Percentiles rank a stretch among this genome's conserved stretches.
Evolutionary conservation across 192 early-diverging fungal genomes (phyloP).

Genomic region (Coemansia sp.): DNA sequence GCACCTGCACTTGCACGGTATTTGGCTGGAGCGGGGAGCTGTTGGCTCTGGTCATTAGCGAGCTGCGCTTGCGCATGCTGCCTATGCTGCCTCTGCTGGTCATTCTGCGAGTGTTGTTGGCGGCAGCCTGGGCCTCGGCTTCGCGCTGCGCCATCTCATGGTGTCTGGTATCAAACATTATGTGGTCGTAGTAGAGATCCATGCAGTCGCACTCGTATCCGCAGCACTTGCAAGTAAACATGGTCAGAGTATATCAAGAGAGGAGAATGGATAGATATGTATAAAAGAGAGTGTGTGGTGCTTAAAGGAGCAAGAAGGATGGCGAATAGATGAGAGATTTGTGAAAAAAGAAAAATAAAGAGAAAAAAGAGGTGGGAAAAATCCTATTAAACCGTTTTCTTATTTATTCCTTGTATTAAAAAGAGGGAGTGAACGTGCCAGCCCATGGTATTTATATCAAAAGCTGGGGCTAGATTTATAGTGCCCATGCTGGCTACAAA

Average conservation of each 20-base stretch:
- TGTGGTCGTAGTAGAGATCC: constrained; percentile 52
- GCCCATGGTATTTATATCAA: not conserved
- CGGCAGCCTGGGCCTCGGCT: constrained; percentile 11
- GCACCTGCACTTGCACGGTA: not conserved
- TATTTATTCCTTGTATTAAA: constrained; percentile 2
- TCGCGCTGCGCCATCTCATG: constrained; percentile 34
- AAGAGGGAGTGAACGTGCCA: not conserved
- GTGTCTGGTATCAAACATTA: constrained; percentile 50
- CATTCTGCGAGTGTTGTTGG: constrained; percentile 7
- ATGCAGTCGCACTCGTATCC: constrained; percentile 53
- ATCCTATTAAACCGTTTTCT: not conserved
- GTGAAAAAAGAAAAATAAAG: constrained; percentile 2
- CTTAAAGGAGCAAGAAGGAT: not conserved
- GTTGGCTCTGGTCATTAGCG: constrained; percentile 16
- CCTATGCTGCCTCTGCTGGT: constrained; percentile 7
- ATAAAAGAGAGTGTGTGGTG: not conserved
- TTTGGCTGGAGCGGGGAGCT: constrained; percentile 9
- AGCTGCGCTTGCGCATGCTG: constrained; percentile 20
- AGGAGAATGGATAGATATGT: too few species aligned
- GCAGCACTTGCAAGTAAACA: constrained; percentile 47
- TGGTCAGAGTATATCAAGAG: constrained; percentile 9
- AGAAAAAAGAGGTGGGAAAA: not conserved
- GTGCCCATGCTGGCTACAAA: not conserved
- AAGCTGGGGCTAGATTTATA: not conserved
- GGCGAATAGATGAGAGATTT: not conserved